A percentile compares a stretch with the other conserved stretches of the same genome.
These are phyloP conservation scores for Vitis riparia DNA, from an alignment of 164 flowering plant genomes.

Conservation along the genomic window DNA sequence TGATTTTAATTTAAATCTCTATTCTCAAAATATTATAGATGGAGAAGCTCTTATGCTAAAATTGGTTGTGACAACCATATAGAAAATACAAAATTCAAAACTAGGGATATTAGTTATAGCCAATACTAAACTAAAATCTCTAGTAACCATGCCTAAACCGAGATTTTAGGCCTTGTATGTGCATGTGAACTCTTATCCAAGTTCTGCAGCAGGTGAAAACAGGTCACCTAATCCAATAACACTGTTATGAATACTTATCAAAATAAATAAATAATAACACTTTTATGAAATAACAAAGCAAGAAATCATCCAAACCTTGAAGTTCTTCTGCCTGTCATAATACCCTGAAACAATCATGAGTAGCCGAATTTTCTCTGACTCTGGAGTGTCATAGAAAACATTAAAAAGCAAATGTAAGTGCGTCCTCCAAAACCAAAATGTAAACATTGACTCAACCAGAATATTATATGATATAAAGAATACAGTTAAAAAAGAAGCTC, in stretches of 20 bases:
- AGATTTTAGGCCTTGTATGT: too few species aligned
- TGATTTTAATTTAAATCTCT: too few species aligned
- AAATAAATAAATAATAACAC: too few species aligned
- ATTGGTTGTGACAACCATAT: too few species aligned
- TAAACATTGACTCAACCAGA: not conserved
- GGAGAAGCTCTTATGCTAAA: not conserved
- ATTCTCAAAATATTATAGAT: not conserved
- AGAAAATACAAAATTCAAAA: too few species aligned
- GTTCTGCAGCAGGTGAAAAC: not conserved
- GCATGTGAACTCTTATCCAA: not conserved
- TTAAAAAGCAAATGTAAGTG: not conserved
- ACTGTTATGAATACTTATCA: not conserved
- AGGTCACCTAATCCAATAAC: not conserved
- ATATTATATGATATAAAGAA: too few species aligned
- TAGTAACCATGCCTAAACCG: too few species aligned
- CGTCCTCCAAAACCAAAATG: not conserved
- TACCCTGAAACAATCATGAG: constrained; percentile 70
- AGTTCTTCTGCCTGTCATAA: constrained; percentile 56
- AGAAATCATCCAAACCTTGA: constrained; percentile 47
- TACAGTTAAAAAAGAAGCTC: too few species aligned
- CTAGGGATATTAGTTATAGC: too few species aligned
- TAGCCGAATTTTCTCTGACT: constrained; percentile 54
- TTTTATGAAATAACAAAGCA: not conserved
- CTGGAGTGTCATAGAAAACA: constrained; percentile 30
- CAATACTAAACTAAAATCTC: too few species aligned